Base-by-base conservation (phyloP, 2,329 filamentous ascomycete species). In the Diaporthe ilicicola region DNA sequence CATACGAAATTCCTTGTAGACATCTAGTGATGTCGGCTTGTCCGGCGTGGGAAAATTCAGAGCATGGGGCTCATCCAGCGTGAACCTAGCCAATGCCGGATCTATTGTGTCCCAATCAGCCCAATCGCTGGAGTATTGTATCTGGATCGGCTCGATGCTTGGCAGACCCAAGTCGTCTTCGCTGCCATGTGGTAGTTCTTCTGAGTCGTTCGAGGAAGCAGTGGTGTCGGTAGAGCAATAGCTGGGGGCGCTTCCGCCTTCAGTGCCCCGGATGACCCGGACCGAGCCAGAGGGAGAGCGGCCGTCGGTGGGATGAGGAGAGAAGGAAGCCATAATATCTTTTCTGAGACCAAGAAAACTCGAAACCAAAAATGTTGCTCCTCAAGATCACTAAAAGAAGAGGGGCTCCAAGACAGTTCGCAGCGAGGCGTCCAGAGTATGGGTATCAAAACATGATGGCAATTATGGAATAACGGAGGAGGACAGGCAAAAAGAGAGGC, bases 261-360 rank as follows among this genome's bases (percentile, higher is more conserved):
- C 37, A 37, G 39, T 42, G 12, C 37, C 29, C 13, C 48, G 69
- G 56, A 24, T 66, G 39, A 73, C 24, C 55, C 70, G 69, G 8
- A 73, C 32, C n/a, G 71, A 73, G 37, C 65, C 64, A 54, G 51
- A 39, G 34, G 69, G 44, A 32, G 71, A 73, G 46, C 65, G 53
- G 22, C 29, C 44, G 37, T 66, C 56, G 44, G 59, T 55, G 13
- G 64, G 53, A 27, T 69, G 69, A 19, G 69, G 70, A 10, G 22
- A 46, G 27, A 59, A 55, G n/a, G 71, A 71, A 59, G 69, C 37
- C 71, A 73, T 73, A 69, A 71, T 71, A 66, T 59, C 48, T 46
- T 12, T 37, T 67, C 42, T 27, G 50, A 66, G 56, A 69, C 64
- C 56, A 66, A 55, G 44, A 69, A 67, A 70, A 42, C 19, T 59